These are phyloP conservation scores for Gymnopus androsaceus DNA, from an alignment of 1,284 basidiomycete species.

Conservation along the genomic window DNA sequence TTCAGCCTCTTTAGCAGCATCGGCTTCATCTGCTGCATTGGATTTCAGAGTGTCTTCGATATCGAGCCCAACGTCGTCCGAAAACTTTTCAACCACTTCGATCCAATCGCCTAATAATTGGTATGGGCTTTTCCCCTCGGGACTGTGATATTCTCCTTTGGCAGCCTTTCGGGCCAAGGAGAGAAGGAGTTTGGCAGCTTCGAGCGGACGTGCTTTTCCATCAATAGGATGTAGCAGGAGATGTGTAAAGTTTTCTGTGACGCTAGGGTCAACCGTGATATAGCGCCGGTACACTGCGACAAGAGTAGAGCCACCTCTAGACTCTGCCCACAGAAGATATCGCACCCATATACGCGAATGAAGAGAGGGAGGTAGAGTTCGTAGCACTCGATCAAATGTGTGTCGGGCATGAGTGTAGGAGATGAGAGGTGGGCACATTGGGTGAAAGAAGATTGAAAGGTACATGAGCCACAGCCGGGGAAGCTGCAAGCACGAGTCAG, in stretches of 20 bases:
- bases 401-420: conserved; percentile 89
- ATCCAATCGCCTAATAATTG: conserved; percentile 93
- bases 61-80: conserved; percentile 91
- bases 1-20: conserved; percentile 45
- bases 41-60: conserved; percentile 71
- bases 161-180: conserved; percentile 83
- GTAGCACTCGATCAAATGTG: conserved; percentile 93
- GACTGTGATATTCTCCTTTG: conserved; percentile 81
- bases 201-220: conserved; percentile 78
- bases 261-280: conserved; percentile 79
- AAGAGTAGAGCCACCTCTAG: conserved; percentile 80
- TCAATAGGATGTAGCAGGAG: conserved; percentile 72
- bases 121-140: conserved; percentile 95
- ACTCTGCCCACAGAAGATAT: conserved; percentile 94
- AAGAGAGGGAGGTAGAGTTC: conserved; percentile 92
- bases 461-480: conserved; percentile 96
- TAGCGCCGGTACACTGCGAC: conserved; percentile 91
- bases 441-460: conserved; percentile 88
- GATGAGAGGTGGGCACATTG: conserved; percentile 82
- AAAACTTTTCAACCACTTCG: conserved; percentile 87
- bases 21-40: conserved; percentile 46
- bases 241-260: conserved; percentile 85
- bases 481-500: conserved; percentile 52
- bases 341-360: conserved; percentile 93
- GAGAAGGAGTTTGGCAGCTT: conserved; percentile 91